Conservation (phyloP, 2,329 filamentous ascomycete species). For the Neofusicoccum sp. region DNA sequence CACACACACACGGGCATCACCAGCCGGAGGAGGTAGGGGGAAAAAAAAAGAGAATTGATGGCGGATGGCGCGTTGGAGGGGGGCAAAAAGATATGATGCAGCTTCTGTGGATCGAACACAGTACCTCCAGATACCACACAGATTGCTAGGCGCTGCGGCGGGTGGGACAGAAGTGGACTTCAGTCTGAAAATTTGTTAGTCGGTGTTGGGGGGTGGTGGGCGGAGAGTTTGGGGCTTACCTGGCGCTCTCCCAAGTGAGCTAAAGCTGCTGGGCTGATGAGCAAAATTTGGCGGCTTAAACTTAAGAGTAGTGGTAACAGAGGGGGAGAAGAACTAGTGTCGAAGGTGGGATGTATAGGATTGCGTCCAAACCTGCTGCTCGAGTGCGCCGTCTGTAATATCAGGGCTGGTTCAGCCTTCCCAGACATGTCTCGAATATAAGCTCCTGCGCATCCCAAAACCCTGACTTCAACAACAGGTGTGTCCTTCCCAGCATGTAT, state of each 20-base stretch:
- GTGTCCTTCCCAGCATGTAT: too few relatives aligned
- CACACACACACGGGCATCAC: too few relatives aligned
- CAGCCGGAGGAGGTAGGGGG: too few relatives aligned
- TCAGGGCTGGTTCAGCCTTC: too few relatives aligned
- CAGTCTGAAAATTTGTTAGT: slow-evolving; percentile 30
- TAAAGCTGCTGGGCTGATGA: slow-evolving; percentile 31
- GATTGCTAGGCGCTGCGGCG: slow-evolving; percentile 16
- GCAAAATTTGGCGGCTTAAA: not conserved
- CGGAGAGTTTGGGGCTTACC: not conserved
- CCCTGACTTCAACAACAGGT: too few relatives aligned
- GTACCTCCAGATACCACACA: slow-evolving; percentile 42
- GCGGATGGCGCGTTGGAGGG: not conserved
- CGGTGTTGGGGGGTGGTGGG: not conserved
- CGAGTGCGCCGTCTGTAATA: too few relatives aligned
- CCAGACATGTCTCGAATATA: too few relatives aligned
- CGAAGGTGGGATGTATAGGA: too few relatives aligned
- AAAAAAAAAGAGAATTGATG: not conserved
- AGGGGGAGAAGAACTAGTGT: too few relatives aligned
- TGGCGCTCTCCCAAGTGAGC: slow-evolving; percentile 42
- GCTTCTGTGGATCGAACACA: slow-evolving; percentile 43
- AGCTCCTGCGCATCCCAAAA: too few relatives aligned
- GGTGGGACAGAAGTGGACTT: slow-evolving; percentile 33
- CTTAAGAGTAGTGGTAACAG: not conserved
- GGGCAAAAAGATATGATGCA: slow-evolving; percentile 27
- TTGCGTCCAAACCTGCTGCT: too few relatives aligned